Conservation (phyloP, 192 early-diverging fungal species). For the Geranomyces variabilis region DNA sequence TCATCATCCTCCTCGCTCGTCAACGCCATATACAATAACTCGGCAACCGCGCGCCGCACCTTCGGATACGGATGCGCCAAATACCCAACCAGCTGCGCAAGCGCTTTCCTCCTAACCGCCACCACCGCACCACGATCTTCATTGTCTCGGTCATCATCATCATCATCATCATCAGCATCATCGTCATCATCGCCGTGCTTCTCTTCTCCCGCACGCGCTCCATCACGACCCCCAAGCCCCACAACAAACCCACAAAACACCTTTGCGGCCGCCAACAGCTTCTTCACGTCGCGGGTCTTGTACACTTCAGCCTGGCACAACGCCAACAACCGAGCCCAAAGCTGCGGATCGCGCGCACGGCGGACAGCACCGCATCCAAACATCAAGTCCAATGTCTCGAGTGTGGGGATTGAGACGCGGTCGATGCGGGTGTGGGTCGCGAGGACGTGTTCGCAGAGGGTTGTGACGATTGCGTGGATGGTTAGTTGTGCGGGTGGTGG, state of each 20-base stretch:
- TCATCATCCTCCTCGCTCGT: no score
- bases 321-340: slow-evolving; percentile 43
- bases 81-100: slow-evolving; percentile 65
- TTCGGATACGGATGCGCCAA: slow-evolving; percentile 78
- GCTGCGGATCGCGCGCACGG: no score
- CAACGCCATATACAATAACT: no score
- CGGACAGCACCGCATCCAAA: no score
- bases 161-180: slow-evolving; percentile 18
- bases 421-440: no score
- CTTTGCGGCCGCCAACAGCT: slow-evolving; percentile 64
- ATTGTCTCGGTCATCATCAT: not conserved
- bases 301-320: slow-evolving; percentile 50
- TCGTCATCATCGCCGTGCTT: slow-evolving; percentile 57
- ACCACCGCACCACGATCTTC: not conserved
- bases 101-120: slow-evolving; percentile 46
- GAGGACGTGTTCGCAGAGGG: no score
- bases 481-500: no score
- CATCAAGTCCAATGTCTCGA: no score
- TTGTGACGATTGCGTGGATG: no score
- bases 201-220: not conserved
- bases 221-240: not conserved
- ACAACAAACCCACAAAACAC: slow-evolving; percentile 53
- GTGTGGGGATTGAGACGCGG: no score
- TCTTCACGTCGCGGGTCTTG: slow-evolving; percentile 63
- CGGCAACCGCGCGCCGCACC: slow-evolving; percentile 40